Conservation (phyloP, 208 protist species). For the Strigomonas galati region DNA sequence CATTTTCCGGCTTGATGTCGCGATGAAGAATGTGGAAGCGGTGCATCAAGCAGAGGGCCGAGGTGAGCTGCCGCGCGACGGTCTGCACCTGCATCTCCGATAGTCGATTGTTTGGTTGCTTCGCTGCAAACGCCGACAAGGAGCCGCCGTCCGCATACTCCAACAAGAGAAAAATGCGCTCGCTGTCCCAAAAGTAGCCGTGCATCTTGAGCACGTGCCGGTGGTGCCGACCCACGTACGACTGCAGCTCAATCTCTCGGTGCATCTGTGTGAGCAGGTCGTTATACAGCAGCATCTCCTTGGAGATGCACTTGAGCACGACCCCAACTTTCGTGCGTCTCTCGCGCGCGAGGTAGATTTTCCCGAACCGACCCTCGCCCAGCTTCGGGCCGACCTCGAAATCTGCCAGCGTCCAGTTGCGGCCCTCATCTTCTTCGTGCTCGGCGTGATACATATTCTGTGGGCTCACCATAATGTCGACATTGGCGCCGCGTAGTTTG, state of each 20-base stretch:
- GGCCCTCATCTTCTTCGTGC: neutral
- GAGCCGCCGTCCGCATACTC: slow-evolving; percentile 95
- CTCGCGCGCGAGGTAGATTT: slow-evolving; percentile 42
- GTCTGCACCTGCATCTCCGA: neutral
- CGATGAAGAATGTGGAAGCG: slow-evolving; percentile 65
- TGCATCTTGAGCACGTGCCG: slow-evolving; percentile 94
- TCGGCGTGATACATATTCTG: too few species aligned
- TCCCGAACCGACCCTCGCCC: slow-evolving; percentile 36
- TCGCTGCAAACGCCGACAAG: slow-evolving; percentile 79
- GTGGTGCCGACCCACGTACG: slow-evolving; percentile 76
- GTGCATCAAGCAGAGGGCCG: slow-evolving; percentile 57
- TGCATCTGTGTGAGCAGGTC: slow-evolving; percentile 87
- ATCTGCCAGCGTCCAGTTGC: slow-evolving; percentile 30
- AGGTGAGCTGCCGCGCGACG: slow-evolving; percentile 32
- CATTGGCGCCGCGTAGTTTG: too few species aligned
- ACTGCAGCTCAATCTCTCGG: slow-evolving; percentile 97
- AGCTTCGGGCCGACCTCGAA: slow-evolving; percentile 37
- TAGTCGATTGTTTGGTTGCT: neutral
- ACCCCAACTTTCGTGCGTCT: slow-evolving; percentile 75
- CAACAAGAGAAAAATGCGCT: slow-evolving; percentile 94
- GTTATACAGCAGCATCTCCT: slow-evolving; percentile 36
- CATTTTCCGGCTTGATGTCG: slow-evolving; percentile 73
- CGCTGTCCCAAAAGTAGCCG: slow-evolving; percentile 96
- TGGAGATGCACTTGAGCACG: slow-evolving; percentile 85
- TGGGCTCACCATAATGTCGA: too few species aligned